Evolutionary conservation across 768 basidiomycete genomes (phyloP).

Genomic region (Calocybe gangraenosa): DNA sequence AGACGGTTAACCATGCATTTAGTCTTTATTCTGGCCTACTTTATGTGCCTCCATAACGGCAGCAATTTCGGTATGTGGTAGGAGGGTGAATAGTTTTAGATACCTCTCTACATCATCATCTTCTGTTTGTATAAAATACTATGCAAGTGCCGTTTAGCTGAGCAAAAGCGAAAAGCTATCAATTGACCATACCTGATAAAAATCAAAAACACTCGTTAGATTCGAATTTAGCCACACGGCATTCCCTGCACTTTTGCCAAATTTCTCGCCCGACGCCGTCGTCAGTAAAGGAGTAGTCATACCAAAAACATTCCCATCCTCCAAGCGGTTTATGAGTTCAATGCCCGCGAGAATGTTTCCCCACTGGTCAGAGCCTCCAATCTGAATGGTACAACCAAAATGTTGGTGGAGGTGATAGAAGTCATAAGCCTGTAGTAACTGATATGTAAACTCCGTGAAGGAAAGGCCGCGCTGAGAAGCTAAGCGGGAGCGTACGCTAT

Average conservation of each 20-base stretch:
- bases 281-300: slow-evolving; percentile 94
- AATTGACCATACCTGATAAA: slow-evolving; percentile 72
- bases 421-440: slow-evolving; percentile 95
- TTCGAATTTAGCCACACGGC: slow-evolving; percentile 84
- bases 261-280: slow-evolving; percentile 87
- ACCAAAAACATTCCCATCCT: slow-evolving; percentile 52
- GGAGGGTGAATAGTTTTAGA: slow-evolving; percentile 78
- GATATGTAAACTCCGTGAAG: slow-evolving; percentile 98
- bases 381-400: slow-evolving; percentile 74
- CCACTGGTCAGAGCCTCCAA: slow-evolving; percentile 98
- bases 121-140: slow-evolving; percentile 87
- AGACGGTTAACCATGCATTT: neutral
- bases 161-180: neutral
- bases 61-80: slow-evolving; percentile 55
- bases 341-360: slow-evolving; percentile 95
- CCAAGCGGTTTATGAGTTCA: slow-evolving; percentile 75
- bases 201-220: slow-evolving; percentile 84
- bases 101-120: slow-evolving; percentile 81
- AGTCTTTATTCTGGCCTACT: slow-evolving; percentile 30
- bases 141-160: too few relatives aligned
- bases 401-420: slow-evolving; percentile 72
- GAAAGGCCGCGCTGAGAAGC: slow-evolving; percentile 82
- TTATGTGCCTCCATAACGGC: slow-evolving; percentile 54
- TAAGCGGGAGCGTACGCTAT: slow-evolving; percentile 80
- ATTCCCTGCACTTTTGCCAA: slow-evolving; percentile 96